Percentiles rank a stretch among this genome's conserved stretches.
These are phyloP conservation scores for Psilocybe tampanensis DNA, from an alignment of 768 basidiomycete genomes.

Conservation along the genomic window DNA sequence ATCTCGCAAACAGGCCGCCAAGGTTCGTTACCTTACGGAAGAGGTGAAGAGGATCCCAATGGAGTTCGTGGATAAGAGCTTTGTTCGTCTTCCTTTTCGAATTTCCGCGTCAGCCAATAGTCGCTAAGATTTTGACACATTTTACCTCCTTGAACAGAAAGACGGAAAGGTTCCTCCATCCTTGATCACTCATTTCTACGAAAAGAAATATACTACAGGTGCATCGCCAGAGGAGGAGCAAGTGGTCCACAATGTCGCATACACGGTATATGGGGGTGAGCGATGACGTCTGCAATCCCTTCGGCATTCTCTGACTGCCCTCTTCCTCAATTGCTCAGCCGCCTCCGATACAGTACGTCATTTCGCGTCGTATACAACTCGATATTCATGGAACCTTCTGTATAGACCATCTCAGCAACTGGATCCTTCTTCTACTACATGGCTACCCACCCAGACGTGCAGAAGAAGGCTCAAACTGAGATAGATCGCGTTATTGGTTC, in stretches of 20 bases:
- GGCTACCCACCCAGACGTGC: slow-evolving; percentile 29
- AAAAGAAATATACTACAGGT: slow-evolving; percentile 12
- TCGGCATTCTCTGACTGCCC: no score
- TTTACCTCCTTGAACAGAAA: slow-evolving; percentile 5
- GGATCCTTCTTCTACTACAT: no score
- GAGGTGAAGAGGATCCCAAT: slow-evolving; percentile 5
- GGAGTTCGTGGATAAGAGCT: not conserved
- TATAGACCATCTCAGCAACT: no score
- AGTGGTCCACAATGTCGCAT: slow-evolving; percentile 11
- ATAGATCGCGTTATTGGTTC: slow-evolving; percentile 33
- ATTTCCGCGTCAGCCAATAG: no score
- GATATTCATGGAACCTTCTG: no score
- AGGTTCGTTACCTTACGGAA: not conserved
- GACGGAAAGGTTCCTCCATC: slow-evolving; percentile 15
- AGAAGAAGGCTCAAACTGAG: slow-evolving; percentile 35
- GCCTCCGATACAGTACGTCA: no score
- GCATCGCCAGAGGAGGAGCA: slow-evolving; percentile 13
- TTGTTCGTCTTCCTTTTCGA: slow-evolving; percentile 1
- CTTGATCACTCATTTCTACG: slow-evolving; percentile 14
- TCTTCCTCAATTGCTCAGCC: no score
- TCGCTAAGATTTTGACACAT: not conserved
- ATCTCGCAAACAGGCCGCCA: not conserved
- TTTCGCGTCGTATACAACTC: no score
- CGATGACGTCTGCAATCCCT: not conserved
- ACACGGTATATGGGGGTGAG: slow-evolving; percentile 21